phyloP scores from a whole-genome alignment of 2,329 filamentous ascomycete species.

The Epichloe sibirici region DNA sequence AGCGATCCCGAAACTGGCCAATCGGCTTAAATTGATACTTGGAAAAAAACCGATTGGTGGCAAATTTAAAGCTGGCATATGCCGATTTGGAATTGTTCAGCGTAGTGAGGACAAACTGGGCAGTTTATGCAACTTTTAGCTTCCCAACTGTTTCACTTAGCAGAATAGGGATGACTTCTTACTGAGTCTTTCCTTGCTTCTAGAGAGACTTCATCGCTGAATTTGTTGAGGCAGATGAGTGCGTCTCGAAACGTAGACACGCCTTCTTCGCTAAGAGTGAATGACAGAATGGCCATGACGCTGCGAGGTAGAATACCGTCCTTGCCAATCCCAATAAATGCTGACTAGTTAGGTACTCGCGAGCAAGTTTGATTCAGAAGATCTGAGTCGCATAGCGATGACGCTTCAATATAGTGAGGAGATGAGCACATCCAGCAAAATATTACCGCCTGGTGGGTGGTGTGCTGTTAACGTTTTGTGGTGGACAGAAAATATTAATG shows the following conservation, averaged over 20 bases:
- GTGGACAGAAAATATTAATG: too few relatives aligned
- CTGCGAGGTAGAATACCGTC: too few relatives aligned
- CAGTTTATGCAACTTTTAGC: background rate
- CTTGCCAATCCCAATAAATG: background rate
- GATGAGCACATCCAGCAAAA: background rate
- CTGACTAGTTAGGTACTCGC: background rate
- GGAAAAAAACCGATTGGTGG: slow-evolving; percentile 58
- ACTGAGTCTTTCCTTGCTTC: slow-evolving; percentile 60
- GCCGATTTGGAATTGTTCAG: slow-evolving; percentile 73
- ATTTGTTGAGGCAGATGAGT: slow-evolving; percentile 63
- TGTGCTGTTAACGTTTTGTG: too few relatives aligned
- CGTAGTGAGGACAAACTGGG: slow-evolving; percentile 58
- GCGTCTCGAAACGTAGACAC: slow-evolving; percentile 60
- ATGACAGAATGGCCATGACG: slow-evolving; percentile 52
- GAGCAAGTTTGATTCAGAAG: background rate
- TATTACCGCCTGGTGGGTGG: background rate
- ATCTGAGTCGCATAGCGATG: background rate
- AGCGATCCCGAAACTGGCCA: slow-evolving; percentile 41
- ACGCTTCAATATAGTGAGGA: background rate
- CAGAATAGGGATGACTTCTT: slow-evolving; percentile 4
- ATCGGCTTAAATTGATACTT: slow-evolving; percentile 53
- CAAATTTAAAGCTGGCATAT: slow-evolving; percentile 60
- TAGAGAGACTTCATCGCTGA: slow-evolving; percentile 66
- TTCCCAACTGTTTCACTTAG: background rate
- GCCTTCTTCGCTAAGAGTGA: slow-evolving; percentile 63